Evolutionary conservation across 148 eudicot genomes (phyloP).

Genomic region (Dianthus caryophyllus): DNA sequence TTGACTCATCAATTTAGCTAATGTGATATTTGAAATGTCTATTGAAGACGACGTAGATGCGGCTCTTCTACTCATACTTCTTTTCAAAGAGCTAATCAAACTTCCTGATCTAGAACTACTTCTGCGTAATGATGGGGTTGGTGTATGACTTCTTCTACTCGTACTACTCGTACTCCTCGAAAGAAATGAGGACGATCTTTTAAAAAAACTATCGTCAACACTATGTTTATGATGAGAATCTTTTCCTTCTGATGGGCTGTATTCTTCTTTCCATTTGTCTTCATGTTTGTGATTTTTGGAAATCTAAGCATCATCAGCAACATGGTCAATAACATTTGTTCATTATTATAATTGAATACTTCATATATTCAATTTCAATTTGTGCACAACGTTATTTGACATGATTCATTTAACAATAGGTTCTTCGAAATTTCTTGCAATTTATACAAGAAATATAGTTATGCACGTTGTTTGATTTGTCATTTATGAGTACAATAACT

Average conservation of each 20-base stretch:
- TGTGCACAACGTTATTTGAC: too few relatives aligned
- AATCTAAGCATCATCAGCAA: neutral
- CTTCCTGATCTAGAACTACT: constrained; percentile 16
- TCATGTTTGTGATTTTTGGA: neutral
- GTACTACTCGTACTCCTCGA: constrained; percentile 31
- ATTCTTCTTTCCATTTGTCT: constrained; percentile 23
- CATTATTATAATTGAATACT: too few relatives aligned
- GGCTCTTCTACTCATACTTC: constrained; percentile 18
- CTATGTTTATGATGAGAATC: constrained; percentile 8
- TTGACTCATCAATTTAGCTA: constrained; percentile 23
- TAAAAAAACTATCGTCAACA: constrained; percentile 32
- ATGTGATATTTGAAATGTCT: neutral
- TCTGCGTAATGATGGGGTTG: constrained; percentile 28
- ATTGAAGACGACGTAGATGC: constrained; percentile 22
- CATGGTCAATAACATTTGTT: too few relatives aligned
- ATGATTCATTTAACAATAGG: too few relatives aligned
- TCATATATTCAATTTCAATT: too few relatives aligned
- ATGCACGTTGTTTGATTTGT: too few relatives aligned
- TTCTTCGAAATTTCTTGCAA: too few relatives aligned
- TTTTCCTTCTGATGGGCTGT: constrained; percentile 16
- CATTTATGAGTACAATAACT: too few relatives aligned
- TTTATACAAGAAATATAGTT: too few relatives aligned
- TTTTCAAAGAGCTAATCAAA: constrained; percentile 13
- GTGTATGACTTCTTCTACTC: constrained; percentile 49
- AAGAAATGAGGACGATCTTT: constrained; percentile 33